phyloP scores from a whole-genome alignment of 306 rosid species.

The Cicer yamashitae region DNA sequence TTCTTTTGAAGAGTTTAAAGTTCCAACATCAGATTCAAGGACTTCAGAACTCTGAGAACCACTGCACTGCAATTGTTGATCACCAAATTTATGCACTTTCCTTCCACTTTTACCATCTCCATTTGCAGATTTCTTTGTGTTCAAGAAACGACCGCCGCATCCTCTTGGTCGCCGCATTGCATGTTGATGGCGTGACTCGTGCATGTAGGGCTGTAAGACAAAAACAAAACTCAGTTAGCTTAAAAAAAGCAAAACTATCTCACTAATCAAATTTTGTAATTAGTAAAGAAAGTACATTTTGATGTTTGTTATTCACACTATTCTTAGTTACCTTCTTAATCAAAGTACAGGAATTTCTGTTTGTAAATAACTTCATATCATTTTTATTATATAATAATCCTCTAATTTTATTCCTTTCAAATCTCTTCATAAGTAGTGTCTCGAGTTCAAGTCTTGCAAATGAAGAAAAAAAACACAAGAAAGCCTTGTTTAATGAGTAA shows the following conservation, averaged over 20 bases:
- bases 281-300: background rate
- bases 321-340: constrained; percentile 18
- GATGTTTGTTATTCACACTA: constrained; percentile 19
- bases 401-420: background rate
- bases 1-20: constrained; percentile 74
- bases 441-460: background rate
- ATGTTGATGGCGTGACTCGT: constrained; percentile 94
- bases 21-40: constrained; percentile 72
- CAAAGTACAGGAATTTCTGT: no score
- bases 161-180: constrained; percentile 97
- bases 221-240: constrained; percentile 34
- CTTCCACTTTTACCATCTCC: constrained; percentile 48
- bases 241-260: background rate
- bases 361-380: no score
- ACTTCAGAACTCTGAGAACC: constrained; percentile 76
- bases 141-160: constrained; percentile 91
- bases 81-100: constrained; percentile 47
- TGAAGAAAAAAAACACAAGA: background rate
- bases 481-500: background rate
- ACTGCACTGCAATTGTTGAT: constrained; percentile 47
- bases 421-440: background rate
- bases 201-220: constrained; percentile 86
- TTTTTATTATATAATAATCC: no score
- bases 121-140: constrained; percentile 51
- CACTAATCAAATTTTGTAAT: constrained; percentile 16